Conservation (phyloP, 2,329 filamentous ascomycete genomes). For the Colletotrichum eleusines region DNA sequence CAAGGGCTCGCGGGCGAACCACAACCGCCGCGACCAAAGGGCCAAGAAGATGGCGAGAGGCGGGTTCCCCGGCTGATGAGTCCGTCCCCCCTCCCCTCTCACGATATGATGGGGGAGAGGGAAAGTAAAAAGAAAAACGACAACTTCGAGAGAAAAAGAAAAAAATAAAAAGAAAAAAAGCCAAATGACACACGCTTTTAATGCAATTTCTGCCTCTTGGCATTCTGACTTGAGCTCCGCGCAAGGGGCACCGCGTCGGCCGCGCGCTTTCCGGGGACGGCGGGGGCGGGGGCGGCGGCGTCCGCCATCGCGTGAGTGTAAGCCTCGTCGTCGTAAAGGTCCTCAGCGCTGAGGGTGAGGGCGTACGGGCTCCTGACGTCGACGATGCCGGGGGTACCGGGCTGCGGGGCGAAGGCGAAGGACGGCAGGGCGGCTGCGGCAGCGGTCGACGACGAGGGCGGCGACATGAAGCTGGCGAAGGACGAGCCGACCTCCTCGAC, state of each 20-base stretch:
- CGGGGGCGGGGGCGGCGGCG: too few relatives aligned
- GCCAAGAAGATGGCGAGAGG: constrained; percentile 74
- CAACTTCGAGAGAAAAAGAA: neutral
- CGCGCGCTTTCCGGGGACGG: constrained; percentile 16
- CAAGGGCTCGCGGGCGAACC: constrained; percentile 86
- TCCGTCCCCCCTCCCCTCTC: too few relatives aligned
- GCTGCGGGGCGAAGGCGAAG: constrained; percentile 46
- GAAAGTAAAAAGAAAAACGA: neutral
- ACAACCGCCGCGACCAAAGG: constrained; percentile 81
- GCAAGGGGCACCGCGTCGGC: constrained; percentile 31
- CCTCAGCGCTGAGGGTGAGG: constrained; percentile 51
- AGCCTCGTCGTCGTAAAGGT: constrained; percentile 48
- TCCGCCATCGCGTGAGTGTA: neutral
- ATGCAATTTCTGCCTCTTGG: constrained; percentile 46
- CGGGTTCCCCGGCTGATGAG: constrained; percentile 51
- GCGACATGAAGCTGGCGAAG: constrained; percentile 49
- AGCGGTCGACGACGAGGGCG: constrained; percentile 36
- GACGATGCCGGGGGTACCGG: constrained; percentile 49
- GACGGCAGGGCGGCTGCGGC: neutral
- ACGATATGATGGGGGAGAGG: neutral
- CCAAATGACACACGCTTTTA: constrained; percentile 26
- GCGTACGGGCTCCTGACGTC: constrained; percentile 56
- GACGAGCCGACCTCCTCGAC: constrained; percentile 52
- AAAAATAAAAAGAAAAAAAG: neutral
- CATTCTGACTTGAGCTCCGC: constrained; percentile 42